Evolutionary conservation across 1,284 basidiomycete genomes (phyloP), one percentile per base, ranked within the genome.

Genomic region (Cystobasidium slooffiae): DNA sequence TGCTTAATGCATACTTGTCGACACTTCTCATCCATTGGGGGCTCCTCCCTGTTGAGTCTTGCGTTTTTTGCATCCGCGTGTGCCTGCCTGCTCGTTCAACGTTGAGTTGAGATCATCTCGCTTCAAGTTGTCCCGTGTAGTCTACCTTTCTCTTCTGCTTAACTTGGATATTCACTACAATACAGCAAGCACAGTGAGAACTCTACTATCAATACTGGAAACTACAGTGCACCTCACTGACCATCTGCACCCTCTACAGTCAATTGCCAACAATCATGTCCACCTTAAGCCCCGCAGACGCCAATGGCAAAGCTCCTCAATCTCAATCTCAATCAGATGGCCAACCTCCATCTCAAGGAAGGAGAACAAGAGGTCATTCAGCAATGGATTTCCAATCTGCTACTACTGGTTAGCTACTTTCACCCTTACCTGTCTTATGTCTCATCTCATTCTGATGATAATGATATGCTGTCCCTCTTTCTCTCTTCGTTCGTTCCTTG

Each of bases 381-480:
- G 70, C 70, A 47, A 73, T 73, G 70, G 70, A 59, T 56, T 70
- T 59, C 58, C 47, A 70, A 37, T 51, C 53, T 59, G 68, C 68
- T 59, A 59, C 68, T 31, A 61, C 68, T 37, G 68, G 53, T 70
- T 20, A 61, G 53, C 22, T 44, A 37, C 3, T 51, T 20, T 66
- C 18, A 8, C 31, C n/a, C n/a, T n/a, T n/a, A n/a, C n/a, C n/a
- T n/a, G n/a, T n/a, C n/a, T n/a, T n/a, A n/a, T n/a, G n/a, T n/a
- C n/a, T n/a, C n/a, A n/a, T n/a, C n/a, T n/a, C n/a, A n/a, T n/a
- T n/a, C n/a, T n/a, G n/a, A n/a, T n/a, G n/a, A n/a, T n/a, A n/a
- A n/a, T n/a, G n/a, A n/a, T n/a, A 24, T 39, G 22, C 58, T 61
- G 9, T 61, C 58, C 31, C 37, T n/a, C 18, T 44, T 20, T 7